Base-by-base conservation (phyloP, 768 basidiomycete species). In the Suillus ampliporus region DNA sequence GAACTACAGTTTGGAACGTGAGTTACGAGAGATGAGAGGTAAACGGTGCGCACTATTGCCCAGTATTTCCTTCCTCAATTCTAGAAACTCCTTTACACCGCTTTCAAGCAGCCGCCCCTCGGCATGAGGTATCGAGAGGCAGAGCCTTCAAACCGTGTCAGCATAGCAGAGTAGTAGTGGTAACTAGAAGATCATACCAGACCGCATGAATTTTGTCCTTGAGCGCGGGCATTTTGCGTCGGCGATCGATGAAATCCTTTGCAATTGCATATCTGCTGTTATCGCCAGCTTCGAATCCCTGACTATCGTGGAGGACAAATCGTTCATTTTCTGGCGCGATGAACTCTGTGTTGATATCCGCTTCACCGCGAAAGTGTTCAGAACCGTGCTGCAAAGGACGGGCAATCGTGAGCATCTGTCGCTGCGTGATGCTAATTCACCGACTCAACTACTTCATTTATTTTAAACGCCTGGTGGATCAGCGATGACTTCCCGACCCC, bases 291-390 rank as follows among this genome's bases (percentile, higher is more conserved):
- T 66, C 65, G 34, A 61, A 62, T 17, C 61, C 61, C 38, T 50
- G 23, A 38, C 65, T 67, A 48, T 67, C 61, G 44, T 67, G 65
- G 9, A 67, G 65, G 44, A 67, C 65, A 31, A 67, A 57, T 31
- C 56, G 61, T 6, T 44, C 56, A 41, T 67, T 67, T 46, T 65
- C 51, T 52, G 41, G 43, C 11, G 65, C 62, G 19, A 59, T 61
- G 35, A 67, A 52, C 41, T 65, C 65, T 9, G 3, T 44, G 21
- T 67, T 48, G 38, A 67, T 67, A 35, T 62, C 44, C 28, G 53
- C 60, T 58, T 67, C n/a, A 14, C 65, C 66, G 28, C 53, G 61
- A 14, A 37, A 43, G 11, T 40, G 44, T 52, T 61, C 52, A 28
- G 40, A 61, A 19, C 54, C 41, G 28, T 40, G 35, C 52, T 61